Conservation (phyloP, 2,329 filamentous ascomycete genomes). For the Aspergillus thermomutatus region DNA sequence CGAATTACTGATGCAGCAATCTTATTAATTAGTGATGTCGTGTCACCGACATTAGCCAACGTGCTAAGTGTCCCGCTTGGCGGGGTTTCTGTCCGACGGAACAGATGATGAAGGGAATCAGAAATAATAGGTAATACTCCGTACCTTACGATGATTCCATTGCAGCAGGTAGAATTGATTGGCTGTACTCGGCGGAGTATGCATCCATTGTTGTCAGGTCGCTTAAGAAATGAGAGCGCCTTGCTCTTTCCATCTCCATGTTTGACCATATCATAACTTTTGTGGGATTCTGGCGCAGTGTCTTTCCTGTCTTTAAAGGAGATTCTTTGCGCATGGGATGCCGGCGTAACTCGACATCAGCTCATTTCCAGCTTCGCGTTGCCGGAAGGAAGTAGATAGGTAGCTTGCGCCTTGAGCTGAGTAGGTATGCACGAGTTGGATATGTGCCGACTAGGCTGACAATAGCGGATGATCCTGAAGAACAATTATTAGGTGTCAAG, state of each 20-base stretch:
- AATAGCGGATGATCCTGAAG: neutral
- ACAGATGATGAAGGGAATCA: neutral
- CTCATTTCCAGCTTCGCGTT: no score
- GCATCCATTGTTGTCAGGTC: neutral
- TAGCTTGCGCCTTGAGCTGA: no score
- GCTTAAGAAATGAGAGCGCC: neutral
- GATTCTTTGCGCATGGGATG: neutral
- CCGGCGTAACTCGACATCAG: no score
- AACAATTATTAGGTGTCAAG: neutral
- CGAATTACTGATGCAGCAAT: neutral
- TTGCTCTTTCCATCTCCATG: neutral
- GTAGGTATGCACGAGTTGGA: neutral
- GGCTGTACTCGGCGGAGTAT: neutral
- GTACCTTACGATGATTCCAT: no score
- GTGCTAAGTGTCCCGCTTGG: neutral
- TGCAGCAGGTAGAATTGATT: neutral
- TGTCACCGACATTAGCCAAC: neutral
- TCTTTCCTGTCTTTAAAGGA: neutral
- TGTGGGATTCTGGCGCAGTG: neutral
- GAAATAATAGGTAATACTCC: no score
- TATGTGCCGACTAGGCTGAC: neutral
- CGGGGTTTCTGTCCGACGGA: neutral
- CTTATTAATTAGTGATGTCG: neutral
- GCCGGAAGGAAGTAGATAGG: no score
- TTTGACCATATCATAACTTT: no score